A percentile compares a stretch with the other conserved stretches of the same genome.
These are phyloP conservation scores for Umbelopsis ramanniana DNA, from an alignment of 192 early-diverging fungal species.

Conservation along the genomic window DNA sequence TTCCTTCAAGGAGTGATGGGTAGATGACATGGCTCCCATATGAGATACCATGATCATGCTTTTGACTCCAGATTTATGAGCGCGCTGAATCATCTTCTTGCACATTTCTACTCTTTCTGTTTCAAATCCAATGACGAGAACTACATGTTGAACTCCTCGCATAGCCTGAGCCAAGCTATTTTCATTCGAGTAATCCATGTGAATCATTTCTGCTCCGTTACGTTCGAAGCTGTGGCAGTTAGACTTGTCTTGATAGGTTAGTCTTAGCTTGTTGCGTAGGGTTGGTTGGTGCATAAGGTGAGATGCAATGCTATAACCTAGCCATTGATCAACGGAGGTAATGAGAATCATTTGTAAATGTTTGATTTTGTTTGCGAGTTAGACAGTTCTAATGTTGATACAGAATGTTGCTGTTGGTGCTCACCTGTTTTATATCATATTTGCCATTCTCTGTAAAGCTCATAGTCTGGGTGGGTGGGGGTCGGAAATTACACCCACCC, in stretches of 20 bases:
- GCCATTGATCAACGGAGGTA: conserved; percentile 34
- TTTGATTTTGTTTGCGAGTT: not conserved
- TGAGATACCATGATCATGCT: conserved; percentile 38
- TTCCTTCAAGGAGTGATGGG: conserved; percentile 22
- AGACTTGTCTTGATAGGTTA: conserved; percentile 26
- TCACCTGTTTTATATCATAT: too few relatives aligned
- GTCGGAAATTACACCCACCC: conserved; percentile 1
- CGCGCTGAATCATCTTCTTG: conserved; percentile 28
- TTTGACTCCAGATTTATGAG: conserved; percentile 28
- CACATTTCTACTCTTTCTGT: conserved; percentile 25
- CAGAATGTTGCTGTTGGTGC: not conserved
- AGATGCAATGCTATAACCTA: conserved; percentile 33
- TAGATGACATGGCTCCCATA: conserved; percentile 32
- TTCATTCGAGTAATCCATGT: conserved; percentile 32
- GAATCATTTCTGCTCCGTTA: conserved; percentile 28
- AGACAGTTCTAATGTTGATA: not conserved
- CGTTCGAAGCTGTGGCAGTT: conserved; percentile 27
- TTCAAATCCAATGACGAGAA: conserved; percentile 36
- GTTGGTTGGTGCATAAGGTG: conserved; percentile 25
- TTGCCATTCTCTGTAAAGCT: too few relatives aligned
- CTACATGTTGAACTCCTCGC: conserved; percentile 29
- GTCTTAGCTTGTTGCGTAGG: conserved; percentile 24
- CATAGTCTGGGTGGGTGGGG: too few relatives aligned
- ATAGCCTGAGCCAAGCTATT: conserved; percentile 29
- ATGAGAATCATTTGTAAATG: conserved; percentile 34